These are phyloP conservation scores for Cicer bijugum DNA, from an alignment of 306 rosid species.

Conservation along the genomic window DNA sequence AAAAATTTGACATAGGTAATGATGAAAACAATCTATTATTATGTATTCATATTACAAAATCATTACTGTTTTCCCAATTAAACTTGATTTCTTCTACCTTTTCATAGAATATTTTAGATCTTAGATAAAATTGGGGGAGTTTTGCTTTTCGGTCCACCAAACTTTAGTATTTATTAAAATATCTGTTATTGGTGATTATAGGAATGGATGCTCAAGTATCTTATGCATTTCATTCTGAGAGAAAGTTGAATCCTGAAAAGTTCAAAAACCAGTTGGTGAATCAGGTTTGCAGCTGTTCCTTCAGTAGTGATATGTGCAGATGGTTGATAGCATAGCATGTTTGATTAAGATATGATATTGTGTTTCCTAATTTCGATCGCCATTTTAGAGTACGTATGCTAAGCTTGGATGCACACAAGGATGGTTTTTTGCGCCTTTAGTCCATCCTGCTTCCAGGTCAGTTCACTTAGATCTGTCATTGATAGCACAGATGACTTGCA, in stretches of 20 bases:
- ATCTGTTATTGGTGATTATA: constrained; percentile 41
- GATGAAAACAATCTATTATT: not conserved
- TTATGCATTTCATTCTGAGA: constrained; percentile 90
- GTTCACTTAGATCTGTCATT: constrained; percentile 42
- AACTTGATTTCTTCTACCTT: constrained; percentile 22
- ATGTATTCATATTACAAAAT: too few species aligned
- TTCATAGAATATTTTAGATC: constrained; percentile 30
- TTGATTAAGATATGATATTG: constrained; percentile 5
- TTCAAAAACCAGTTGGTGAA: constrained; percentile 84
- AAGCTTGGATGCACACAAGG: constrained; percentile 88
- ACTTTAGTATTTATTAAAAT: constrained; percentile 22
- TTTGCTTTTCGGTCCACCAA: not conserved
- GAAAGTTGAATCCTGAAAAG: constrained; percentile 90
- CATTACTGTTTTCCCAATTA: not conserved
- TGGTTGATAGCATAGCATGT: constrained; percentile 11
- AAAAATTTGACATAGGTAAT: not conserved
- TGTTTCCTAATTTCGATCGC: constrained; percentile 27
- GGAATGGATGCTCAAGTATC: constrained; percentile 99
- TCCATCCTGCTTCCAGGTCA: constrained; percentile 71
- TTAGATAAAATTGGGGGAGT: constrained; percentile 7
- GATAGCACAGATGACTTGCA: constrained; percentile 21
- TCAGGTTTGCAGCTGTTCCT: constrained; percentile 61
- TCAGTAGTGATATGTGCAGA: not conserved
- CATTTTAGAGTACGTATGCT: constrained; percentile 76
- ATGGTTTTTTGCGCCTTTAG: constrained; percentile 75